phyloP scores from a whole-genome alignment of 257 asterid species.

The Lavandula angustifolia region DNA sequence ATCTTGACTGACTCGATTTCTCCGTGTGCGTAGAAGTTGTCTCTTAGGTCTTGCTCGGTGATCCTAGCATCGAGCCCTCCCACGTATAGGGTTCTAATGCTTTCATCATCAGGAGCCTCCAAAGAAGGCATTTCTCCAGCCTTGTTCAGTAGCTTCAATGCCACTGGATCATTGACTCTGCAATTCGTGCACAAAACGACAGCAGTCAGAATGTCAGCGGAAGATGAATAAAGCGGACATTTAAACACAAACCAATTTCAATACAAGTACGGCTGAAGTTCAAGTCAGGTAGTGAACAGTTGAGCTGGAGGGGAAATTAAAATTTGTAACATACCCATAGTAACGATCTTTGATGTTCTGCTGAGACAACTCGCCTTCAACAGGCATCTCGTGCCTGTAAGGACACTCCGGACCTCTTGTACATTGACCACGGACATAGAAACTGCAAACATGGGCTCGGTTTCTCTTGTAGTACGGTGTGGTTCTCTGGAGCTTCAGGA shows the following conservation, averaged over 20 bases:
- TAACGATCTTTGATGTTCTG: conserved; percentile 97
- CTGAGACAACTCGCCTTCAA: conserved; percentile 92
- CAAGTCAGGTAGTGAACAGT: background rate
- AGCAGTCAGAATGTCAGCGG: background rate
- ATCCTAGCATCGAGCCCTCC: conserved; percentile 94
- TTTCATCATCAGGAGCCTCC: conserved; percentile 95
- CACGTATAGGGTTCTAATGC: conserved; percentile 87
- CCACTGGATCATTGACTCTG: conserved; percentile 96
- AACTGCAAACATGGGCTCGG: conserved; percentile 97
- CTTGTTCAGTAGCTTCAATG: conserved; percentile 78
- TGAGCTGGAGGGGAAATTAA: background rate
- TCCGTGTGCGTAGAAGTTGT: conserved; percentile 90
- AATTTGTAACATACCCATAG: conserved; percentile 67
- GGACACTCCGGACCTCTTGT: conserved; percentile 99
- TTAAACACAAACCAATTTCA: background rate
- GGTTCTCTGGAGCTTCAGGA: conserved; percentile 93
- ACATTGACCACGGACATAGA: conserved; percentile 92
- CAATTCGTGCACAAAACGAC: conserved; percentile 24
- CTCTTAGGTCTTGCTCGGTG: conserved; percentile 83
- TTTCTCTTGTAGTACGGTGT: conserved; percentile 95
- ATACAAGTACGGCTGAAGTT: background rate
- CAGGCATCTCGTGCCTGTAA: conserved; percentile 99
- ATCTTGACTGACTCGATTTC: conserved; percentile 91
- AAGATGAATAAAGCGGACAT: background rate
- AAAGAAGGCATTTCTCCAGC: conserved; percentile 99